Conservation (phyloP, 2,329 filamentous ascomycete genomes). For the Diaporthe amygdali region DNA sequence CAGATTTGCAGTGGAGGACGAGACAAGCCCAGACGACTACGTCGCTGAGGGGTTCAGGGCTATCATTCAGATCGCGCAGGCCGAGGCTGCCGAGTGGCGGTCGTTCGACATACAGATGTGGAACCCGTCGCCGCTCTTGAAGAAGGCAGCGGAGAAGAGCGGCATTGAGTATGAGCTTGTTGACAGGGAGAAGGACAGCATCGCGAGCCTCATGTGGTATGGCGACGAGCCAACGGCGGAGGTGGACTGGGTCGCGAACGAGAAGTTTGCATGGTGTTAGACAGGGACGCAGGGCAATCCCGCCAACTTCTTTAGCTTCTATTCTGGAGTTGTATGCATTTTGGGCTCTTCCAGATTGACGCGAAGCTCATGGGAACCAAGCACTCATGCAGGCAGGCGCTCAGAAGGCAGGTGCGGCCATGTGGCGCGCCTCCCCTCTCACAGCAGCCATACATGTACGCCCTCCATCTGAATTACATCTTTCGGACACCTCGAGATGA, state of each 20-base stretch:
- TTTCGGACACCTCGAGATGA: neutral
- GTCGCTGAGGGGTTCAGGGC: slow-evolving; percentile 61
- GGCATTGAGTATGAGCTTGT: slow-evolving; percentile 56
- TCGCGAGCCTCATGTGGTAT: slow-evolving; percentile 76
- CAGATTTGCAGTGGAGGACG: slow-evolving; percentile 70
- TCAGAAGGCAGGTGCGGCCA: neutral
- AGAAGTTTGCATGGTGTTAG: slow-evolving; percentile 81
- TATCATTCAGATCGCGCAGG: slow-evolving; percentile 70
- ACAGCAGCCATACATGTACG: neutral
- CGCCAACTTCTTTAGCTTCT: neutral
- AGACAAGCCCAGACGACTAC: slow-evolving; percentile 43
- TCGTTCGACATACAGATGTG: slow-evolving; percentile 78
- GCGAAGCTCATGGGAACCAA: neutral
- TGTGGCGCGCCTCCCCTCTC: neutral
- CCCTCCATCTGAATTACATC: neutral
- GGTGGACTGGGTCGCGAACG: slow-evolving; percentile 75
- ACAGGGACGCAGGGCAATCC: neutral
- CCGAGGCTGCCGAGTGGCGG: slow-evolving; percentile 74
- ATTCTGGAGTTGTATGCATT: neutral
- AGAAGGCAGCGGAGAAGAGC: slow-evolving; percentile 49
- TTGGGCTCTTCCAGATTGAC: neutral
- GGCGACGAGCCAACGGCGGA: slow-evolving; percentile 55
- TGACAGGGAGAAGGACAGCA: slow-evolving; percentile 68
- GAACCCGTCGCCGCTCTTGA: slow-evolving; percentile 72
- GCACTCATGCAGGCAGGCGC: neutral